Evolutionary conservation across 805 yeast species (phyloP), one percentile per base, ranked within the genome.

Genomic region (Saccharomyces mikatae): DNA sequence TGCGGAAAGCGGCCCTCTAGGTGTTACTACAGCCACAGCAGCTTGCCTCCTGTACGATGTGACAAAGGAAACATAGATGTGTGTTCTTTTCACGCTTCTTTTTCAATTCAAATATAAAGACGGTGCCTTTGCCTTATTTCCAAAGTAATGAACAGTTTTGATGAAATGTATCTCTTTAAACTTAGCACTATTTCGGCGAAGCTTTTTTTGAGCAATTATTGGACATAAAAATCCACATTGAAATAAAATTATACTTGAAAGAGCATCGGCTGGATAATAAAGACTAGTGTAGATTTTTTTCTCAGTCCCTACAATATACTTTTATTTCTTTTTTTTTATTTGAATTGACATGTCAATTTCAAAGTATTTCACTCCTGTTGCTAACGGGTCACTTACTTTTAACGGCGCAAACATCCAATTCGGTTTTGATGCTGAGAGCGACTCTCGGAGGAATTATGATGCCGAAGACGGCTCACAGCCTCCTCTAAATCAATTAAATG

Each of bases 331-430:
- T 24, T 24, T 24, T 24, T 24, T 24, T 24, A 6, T 17, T 17
- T 17, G 6, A 31, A 36, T 17, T 17, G 22, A 36, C 10, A 54
- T 54, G 56, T 36, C 52, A 6, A 31, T 54, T 31, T 53, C 56
- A 24, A 44, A 31, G 17, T 54, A 54, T n/a, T 54, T 54, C 21
- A 52, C 52, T 11, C 49, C 55, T 31, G 51, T 54, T 9, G 52
- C 54, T 5, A 47, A 52, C 47, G 50, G 52, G 32, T 51, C 52
- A n/a, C 22, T 54, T 26, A 48, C 54, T n/a, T 54, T 54, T 24
- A 47, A 54, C 44, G 49, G 50, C 13, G 54, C 56, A 26, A 51
- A 46, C 9, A 41, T 54, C 17, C 17, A 24, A 29, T 46, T 54
- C 14, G 54, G 49, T 26, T 46, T 26, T 17, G 44, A 36, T 17